These are phyloP conservation scores for Kodamaea ohmeri DNA, from an alignment of 1,139 yeast genomes.

Conservation along the genomic window DNA sequence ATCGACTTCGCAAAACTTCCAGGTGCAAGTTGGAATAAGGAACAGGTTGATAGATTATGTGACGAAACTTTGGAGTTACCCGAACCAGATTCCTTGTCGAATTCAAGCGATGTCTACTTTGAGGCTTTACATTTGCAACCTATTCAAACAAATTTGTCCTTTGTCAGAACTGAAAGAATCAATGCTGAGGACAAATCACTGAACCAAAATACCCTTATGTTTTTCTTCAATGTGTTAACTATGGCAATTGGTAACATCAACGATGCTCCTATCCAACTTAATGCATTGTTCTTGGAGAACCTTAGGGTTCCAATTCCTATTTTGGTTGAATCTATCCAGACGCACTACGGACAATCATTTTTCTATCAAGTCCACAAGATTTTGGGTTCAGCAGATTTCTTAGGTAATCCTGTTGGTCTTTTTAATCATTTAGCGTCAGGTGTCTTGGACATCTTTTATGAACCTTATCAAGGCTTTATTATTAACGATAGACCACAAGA, in stretches of 20 bases:
- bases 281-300: slow-evolving; percentile 85
- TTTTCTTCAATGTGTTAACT: slow-evolving; percentile 79
- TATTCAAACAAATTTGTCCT: slow-evolving; percentile 80
- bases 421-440: slow-evolving; percentile 93
- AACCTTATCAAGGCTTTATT: slow-evolving; percentile 93
- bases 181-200: slow-evolving; percentile 56
- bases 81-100: slow-evolving; percentile 59
- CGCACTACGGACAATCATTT: slow-evolving; percentile 91
- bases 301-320: slow-evolving; percentile 82
- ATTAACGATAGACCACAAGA: slow-evolving; percentile 96
- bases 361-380: slow-evolving; percentile 90
- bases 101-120: slow-evolving; percentile 77
- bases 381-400: slow-evolving; percentile 91
- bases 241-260: slow-evolving; percentile 98
- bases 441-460: slow-evolving; percentile 92
- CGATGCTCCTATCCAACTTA: slow-evolving; percentile 91
- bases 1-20: slow-evolving; percentile 73
- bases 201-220: slow-evolving; percentile 65
- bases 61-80: slow-evolving; percentile 66
- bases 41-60: slow-evolving; percentile 53
- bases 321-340: slow-evolving; percentile 64
- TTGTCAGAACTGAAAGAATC: slow-evolving; percentile 83
- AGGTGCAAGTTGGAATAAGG: slow-evolving; percentile 66
- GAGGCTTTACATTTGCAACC: slow-evolving; percentile 94
- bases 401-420: slow-evolving; percentile 96